Percentiles rank a stretch among this genome's conserved stretches.
These are phyloP conservation scores for Aspergillus luchuensis DNA, from an alignment of 2,329 filamentous ascomycete species.

Conservation along the genomic window DNA sequence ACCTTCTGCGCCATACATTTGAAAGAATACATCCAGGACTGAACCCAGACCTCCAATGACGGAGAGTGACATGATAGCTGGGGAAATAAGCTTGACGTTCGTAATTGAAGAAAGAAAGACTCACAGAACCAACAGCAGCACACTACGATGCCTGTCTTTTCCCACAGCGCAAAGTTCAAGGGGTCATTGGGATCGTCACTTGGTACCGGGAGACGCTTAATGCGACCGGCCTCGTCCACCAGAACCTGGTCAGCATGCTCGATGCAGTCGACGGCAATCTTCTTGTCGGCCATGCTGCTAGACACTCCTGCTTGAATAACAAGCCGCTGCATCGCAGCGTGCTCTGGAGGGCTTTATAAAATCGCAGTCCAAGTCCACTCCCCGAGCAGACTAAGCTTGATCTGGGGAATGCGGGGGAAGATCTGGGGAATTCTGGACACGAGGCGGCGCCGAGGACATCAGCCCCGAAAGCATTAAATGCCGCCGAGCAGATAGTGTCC, in stretches of 20 bases:
- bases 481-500: not conserved
- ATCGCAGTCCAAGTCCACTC: too few relatives aligned
- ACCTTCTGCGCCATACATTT: conserved; percentile 31
- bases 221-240: conserved; percentile 22
- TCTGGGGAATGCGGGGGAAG: not conserved
- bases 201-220: conserved; percentile 27
- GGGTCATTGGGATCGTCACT: conserved; percentile 31
- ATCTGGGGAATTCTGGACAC: not conserved
- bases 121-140: conserved; percentile 33
- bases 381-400: not conserved
- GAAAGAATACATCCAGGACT: conserved; percentile 38
- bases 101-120: not conserved
- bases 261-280: not conserved
- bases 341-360: too few relatives aligned
- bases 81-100: not conserved
- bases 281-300: not conserved
- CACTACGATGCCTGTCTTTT: conserved; percentile 28
- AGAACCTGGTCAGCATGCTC: conserved; percentile 3
- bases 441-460: not conserved
- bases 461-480: not conserved
- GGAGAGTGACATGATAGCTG: conserved; percentile 30
- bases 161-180: conserved; percentile 26
- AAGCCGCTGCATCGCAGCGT: not conserved
- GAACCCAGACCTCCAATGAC: conserved; percentile 33
- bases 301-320: not conserved